Percentiles rank a stretch among this genome's conserved stretches.
phyloP scores from a whole-genome alignment of 805 yeast genomes.

The Kuraishia hungarica region DNA sequence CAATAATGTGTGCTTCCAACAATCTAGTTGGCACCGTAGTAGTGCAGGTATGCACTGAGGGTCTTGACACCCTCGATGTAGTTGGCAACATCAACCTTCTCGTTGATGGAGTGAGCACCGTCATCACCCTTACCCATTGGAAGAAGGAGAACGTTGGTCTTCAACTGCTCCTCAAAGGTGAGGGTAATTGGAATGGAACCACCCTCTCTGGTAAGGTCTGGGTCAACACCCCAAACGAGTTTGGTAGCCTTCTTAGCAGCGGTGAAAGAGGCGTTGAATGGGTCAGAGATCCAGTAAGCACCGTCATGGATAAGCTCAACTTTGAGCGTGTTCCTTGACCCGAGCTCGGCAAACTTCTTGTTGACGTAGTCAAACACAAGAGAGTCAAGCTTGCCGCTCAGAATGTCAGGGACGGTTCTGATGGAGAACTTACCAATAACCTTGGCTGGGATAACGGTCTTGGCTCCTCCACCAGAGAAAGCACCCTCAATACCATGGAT shows the following conservation, averaged over 20 bases:
- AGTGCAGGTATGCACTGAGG: constrained; percentile 88
- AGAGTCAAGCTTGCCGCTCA: constrained; percentile 68
- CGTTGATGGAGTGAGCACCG: constrained; percentile 98
- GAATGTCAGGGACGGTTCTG: constrained; percentile 95
- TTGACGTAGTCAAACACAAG: constrained; percentile 66
- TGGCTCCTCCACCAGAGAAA: constrained; percentile 89
- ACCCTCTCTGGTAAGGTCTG: constrained; percentile 97
- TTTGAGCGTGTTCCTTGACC: constrained; percentile 67
- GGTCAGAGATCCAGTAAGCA: constrained; percentile 92
- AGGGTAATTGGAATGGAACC: constrained; percentile 97
- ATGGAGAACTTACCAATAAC: constrained; percentile 93
- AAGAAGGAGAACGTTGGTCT: constrained; percentile 77
- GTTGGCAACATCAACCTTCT: constrained; percentile 82
- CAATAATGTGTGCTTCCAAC: neutral
- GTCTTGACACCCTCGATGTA: constrained; percentile 92
- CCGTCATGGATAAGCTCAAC: constrained; percentile 90
- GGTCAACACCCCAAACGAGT: constrained; percentile 89
- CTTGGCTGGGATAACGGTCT: constrained; percentile 95
- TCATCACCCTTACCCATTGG: constrained; percentile 99
- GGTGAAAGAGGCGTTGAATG: constrained; percentile 83
- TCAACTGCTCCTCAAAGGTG: constrained; percentile 82
- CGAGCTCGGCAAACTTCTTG: constrained; percentile 53
- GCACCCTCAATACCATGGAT: constrained; percentile 98
- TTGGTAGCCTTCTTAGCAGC: constrained; percentile 95
- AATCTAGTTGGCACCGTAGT: constrained; percentile 34